Conservation (phyloP, 768 basidiomycete genomes). For the Pleurotus ostreatus region DNA sequence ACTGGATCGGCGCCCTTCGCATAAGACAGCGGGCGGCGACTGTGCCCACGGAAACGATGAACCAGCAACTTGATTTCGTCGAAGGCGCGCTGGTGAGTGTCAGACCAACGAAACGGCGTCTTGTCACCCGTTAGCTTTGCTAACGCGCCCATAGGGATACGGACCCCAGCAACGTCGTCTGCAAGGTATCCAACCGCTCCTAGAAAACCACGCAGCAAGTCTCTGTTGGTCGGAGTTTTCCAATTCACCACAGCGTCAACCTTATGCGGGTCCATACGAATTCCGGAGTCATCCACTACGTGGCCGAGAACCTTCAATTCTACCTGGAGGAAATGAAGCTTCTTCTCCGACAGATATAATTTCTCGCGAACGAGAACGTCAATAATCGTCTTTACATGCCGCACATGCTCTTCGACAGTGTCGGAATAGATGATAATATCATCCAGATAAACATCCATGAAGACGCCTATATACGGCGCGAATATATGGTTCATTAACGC, state of each 20-base stretch:
- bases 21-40: too few relatives aligned
- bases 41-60: not conserved
- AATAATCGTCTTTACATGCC: conserved; percentile 25
- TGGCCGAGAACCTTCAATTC: too few relatives aligned
- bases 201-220: too few relatives aligned
- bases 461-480: conserved; percentile 1
- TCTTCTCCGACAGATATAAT: conserved; percentile 26
- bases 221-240: not conserved
- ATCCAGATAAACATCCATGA: conserved; percentile 13
- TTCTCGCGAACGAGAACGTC: conserved; percentile 25
- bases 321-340: too few relatives aligned
- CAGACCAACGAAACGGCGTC: conserved; percentile 21
- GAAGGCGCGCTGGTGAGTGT: conserved; percentile 29
- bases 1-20: too few relatives aligned
- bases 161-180: conserved; percentile 23
- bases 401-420: conserved; percentile 28
- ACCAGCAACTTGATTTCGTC: conserved; percentile 26
- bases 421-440: conserved; percentile 17
- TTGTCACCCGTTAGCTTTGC: conserved; percentile 18
- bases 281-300: too few relatives aligned
- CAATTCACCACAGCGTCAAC: not conserved
- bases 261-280: too few relatives aligned
- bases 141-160: conserved; percentile 35
- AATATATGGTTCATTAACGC: not conserved
- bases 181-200: conserved; percentile 19